These are phyloP conservation scores for Lentinula raphanica DNA, from an alignment of 768 basidiomycete genomes.

Conservation along the genomic window DNA sequence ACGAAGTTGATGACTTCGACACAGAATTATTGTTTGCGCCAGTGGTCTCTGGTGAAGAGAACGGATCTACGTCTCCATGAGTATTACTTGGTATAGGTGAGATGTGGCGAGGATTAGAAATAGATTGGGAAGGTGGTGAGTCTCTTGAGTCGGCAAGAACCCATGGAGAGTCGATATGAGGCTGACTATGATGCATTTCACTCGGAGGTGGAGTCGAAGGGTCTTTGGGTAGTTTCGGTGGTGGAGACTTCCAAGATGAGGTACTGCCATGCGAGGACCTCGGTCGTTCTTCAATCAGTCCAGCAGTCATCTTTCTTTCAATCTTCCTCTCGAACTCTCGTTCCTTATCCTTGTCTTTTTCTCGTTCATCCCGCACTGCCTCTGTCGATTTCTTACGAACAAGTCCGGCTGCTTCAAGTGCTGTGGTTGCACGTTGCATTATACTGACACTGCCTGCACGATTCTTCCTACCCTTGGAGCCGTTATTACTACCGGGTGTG, in stretches of 20 bases:
- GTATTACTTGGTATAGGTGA: conserved; percentile 47
- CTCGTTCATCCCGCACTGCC: conserved; percentile 59
- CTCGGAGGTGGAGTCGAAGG: conserved; percentile 50
- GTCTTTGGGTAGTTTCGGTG: conserved; percentile 47
- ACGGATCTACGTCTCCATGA: conserved; percentile 42
- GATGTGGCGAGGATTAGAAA: conserved; percentile 12
- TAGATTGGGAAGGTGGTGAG: conserved; percentile 25
- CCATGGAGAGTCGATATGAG: conserved; percentile 65
- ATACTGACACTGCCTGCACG: conserved; percentile 91
- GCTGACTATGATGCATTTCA: conserved; percentile 32
- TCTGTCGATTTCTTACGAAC: conserved; percentile 81
- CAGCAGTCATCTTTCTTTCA: conserved; percentile 37
- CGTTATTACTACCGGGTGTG: conserved; percentile 58
- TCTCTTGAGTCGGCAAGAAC: conserved; percentile 48
- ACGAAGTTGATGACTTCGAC: conserved; percentile 18
- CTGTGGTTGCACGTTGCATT: conserved; percentile 92
- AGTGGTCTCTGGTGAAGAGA: conserved; percentile 40
- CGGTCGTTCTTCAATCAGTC: conserved; percentile 46
- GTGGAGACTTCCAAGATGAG: conserved; percentile 69
- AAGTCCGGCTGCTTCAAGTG: conserved; percentile 78
- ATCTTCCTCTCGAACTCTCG: conserved; percentile 38
- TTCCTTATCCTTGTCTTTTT: conserved; percentile 37
- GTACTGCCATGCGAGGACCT: conserved; percentile 61
- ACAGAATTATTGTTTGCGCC: conserved; percentile 21
- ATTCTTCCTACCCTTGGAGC: conserved; percentile 56